phyloP scores from a whole-genome alignment of 2,329 filamentous ascomycete species.

The Beauveria scarabaeidicola region DNA sequence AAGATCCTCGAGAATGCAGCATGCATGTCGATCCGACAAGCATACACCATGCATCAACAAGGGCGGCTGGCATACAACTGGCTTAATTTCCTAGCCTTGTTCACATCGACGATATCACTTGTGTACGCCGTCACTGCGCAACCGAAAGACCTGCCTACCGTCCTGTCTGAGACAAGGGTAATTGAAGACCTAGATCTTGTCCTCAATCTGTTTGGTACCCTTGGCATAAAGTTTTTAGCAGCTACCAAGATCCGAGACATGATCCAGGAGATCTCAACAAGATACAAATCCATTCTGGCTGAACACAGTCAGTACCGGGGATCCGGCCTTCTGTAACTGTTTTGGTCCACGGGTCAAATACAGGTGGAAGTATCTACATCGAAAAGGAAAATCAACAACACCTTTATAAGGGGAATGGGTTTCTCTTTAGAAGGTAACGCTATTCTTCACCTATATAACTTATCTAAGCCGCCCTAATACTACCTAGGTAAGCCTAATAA shows the following conservation, averaged over 20 bases:
- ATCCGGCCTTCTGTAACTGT: too few relatives aligned
- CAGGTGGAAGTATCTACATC: too few relatives aligned
- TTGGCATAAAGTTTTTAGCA: not conserved
- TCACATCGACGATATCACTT: conserved; percentile 33
- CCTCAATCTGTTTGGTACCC: not conserved
- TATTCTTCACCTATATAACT: too few relatives aligned
- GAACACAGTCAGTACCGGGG: too few relatives aligned
- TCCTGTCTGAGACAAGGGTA: not conserved
- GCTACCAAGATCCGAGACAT: not conserved
- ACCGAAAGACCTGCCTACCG: not conserved
- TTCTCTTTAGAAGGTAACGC: too few relatives aligned
- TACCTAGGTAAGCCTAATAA: too few relatives aligned
- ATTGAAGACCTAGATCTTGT: not conserved
- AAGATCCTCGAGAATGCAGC: conserved; percentile 31
- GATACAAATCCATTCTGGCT: too few relatives aligned
- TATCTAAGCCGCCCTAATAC: too few relatives aligned
- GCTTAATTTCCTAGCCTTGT: conserved; percentile 32
- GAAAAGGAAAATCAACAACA: too few relatives aligned
- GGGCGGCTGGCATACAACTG: conserved; percentile 33
- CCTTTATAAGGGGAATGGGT: too few relatives aligned
- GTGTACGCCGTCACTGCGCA: conserved; percentile 29
- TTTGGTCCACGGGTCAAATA: too few relatives aligned
- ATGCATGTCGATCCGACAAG: conserved; percentile 34
- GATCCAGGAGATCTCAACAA: not conserved
- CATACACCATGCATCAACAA: conserved; percentile 29